A percentile compares a stretch with the other conserved stretches of the same genome.
Evolutionary conservation across 345 rosid species (phyloP).

Genomic region (Camelina hispida): DNA sequence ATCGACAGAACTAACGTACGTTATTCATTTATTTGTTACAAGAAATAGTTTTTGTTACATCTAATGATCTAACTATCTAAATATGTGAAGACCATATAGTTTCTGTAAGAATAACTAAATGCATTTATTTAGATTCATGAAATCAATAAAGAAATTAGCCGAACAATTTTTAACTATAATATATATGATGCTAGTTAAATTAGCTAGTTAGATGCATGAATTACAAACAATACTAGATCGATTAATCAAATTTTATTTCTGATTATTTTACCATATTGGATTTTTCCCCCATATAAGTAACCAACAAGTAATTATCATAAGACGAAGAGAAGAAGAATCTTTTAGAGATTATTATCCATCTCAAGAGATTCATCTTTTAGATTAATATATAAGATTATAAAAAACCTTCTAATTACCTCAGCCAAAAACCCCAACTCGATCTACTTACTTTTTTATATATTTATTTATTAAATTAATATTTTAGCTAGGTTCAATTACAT

Average conservation of each 20-base stretch:
- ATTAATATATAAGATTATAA: neutral
- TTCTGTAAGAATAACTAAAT: neutral
- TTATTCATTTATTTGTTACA: neutral
- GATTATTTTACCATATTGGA: slow-evolving; percentile 3
- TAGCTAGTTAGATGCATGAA: slow-evolving; percentile 6
- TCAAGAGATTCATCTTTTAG: slow-evolving; percentile 7
- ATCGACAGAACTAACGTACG: neutral
- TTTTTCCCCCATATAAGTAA: neutral
- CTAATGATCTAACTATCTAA: slow-evolving; percentile 25
- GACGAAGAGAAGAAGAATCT: neutral
- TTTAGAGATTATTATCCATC: neutral
- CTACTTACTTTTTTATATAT: neutral
- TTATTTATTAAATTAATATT: neutral
- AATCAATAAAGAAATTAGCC: too few relatives aligned
- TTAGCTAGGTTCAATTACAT: slow-evolving; percentile 20
- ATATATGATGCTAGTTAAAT: neutral
- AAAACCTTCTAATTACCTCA: neutral
- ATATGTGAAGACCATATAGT: slow-evolving; percentile 8
- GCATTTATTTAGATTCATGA: neutral
- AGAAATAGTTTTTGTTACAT: neutral
- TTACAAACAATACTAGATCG: neutral
- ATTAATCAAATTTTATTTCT: neutral
- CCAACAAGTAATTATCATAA: slow-evolving; percentile 17
- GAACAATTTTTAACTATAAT: neutral
- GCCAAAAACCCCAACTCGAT: neutral